A percentile compares a stretch with the other conserved stretches of the same genome.
Evolutionary conservation across 805 yeast species (phyloP).

Genomic region (Metschnikowia lachancei): DNA sequence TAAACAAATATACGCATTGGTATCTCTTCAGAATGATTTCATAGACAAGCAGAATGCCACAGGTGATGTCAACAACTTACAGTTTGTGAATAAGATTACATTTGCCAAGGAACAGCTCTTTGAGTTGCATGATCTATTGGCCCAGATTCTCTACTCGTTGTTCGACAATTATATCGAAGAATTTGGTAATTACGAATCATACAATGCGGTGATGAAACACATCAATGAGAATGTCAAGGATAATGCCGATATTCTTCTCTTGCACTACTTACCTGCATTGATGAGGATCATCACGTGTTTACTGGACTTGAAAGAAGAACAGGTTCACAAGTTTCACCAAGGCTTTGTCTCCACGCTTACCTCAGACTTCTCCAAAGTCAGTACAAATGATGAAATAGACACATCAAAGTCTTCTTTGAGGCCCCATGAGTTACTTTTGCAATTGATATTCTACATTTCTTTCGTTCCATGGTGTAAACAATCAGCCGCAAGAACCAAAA

Average conservation of each 20-base stretch:
- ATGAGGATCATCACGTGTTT: conserved; percentile 44
- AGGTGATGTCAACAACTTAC: conserved; percentile 48
- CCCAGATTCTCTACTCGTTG: conserved; percentile 60
- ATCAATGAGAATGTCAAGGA: conserved; percentile 41
- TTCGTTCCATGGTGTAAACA: conserved; percentile 69
- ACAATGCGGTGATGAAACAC: conserved; percentile 43
- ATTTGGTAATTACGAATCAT: conserved; percentile 32
- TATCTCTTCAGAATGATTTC: conserved; percentile 52
- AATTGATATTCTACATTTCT: conserved; percentile 50
- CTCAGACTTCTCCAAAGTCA: conserved; percentile 25
- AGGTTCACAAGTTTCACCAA: conserved; percentile 35
- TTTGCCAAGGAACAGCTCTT: conserved; percentile 63
- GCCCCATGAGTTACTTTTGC: conserved; percentile 43
- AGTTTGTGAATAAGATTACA: conserved; percentile 38
- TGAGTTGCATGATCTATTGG: conserved; percentile 66
- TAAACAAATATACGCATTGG: conserved; percentile 52
- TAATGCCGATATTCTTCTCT: conserved; percentile 59
- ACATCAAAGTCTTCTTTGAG: conserved; percentile 31
- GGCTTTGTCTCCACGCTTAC: conserved; percentile 36
- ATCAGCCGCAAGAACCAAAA: conserved; percentile 36
- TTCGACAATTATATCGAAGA: conserved; percentile 36
- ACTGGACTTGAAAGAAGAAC: conserved; percentile 38
- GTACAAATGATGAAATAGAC: conserved; percentile 27
- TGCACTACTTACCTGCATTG: conserved; percentile 65
- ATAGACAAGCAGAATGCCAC: conserved; percentile 48